Conservation (phyloP, 192 early-diverging fungal species). For the Geranomyces variabilis region DNA sequence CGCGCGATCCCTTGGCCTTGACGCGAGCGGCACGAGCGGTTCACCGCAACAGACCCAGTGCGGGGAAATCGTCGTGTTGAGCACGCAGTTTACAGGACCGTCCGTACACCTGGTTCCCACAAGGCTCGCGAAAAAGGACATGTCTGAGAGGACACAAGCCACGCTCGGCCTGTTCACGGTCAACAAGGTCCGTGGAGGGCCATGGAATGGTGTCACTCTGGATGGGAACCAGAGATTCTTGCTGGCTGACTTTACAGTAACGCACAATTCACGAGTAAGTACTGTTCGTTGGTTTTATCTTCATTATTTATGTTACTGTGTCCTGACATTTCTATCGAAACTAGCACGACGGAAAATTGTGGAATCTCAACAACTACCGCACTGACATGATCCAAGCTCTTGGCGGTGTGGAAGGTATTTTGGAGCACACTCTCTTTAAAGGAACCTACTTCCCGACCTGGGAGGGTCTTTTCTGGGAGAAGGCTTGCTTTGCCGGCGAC, state of each 20-base stretch:
- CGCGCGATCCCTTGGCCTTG: slow-evolving; percentile 2
- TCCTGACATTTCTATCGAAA: neutral
- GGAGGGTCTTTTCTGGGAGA: slow-evolving; percentile 99
- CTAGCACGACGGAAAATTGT: slow-evolving; percentile 86
- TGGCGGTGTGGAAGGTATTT: slow-evolving; percentile 97
- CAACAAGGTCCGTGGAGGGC: neutral
- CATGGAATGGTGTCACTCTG: slow-evolving; percentile 23
- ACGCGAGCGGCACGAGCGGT: too few relatives aligned
- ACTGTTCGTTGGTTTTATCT: too few relatives aligned
- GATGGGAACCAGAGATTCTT: slow-evolving; percentile 52
- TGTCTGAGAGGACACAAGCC: too few relatives aligned
- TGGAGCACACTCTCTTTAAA: slow-evolving; percentile 98
- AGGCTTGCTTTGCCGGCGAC: slow-evolving; percentile 55
- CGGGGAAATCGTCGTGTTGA: too few relatives aligned
- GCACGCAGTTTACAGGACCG: too few relatives aligned
- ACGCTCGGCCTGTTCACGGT: neutral
- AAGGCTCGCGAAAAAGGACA: too few relatives aligned
- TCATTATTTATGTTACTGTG: too few relatives aligned
- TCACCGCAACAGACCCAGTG: too few relatives aligned
- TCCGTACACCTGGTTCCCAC: too few relatives aligned
- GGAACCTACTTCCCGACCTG: slow-evolving; percentile 98
- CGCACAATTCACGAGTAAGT: neutral
- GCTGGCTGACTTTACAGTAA: slow-evolving; percentile 3
- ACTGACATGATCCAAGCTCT: slow-evolving; percentile 99
- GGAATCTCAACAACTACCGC: slow-evolving; percentile 96